Evolutionary conservation across 371 early-diverging fungal species (phyloP).

Genomic region (Phascolomyces articulosus): DNA sequence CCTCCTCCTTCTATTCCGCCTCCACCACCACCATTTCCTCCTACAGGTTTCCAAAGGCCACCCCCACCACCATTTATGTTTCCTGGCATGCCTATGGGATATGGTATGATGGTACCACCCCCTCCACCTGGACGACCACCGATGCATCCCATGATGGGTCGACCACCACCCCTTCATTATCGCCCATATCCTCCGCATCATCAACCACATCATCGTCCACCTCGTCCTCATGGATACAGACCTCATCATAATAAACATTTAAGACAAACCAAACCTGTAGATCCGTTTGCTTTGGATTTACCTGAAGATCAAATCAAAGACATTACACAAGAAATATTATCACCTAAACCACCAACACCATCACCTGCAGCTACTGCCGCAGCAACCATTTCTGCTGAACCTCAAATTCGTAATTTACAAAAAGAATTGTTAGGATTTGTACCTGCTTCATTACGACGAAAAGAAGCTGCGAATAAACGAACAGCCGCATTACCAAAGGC

Average conservation of each 20-base stretch:
- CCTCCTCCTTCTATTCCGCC: slow-evolving; percentile 14
- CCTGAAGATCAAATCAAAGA: neutral
- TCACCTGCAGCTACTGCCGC: slow-evolving; percentile 18
- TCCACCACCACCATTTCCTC: slow-evolving; percentile 8
- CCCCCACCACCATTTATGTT: neutral
- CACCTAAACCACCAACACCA: neutral
- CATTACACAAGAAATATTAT: neutral
- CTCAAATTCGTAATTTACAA: slow-evolving; percentile 65
- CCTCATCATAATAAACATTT: neutral
- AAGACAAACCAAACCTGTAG: neutral
- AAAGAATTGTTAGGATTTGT: slow-evolving; percentile 65
- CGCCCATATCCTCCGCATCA: neutral
- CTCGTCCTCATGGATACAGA: neutral
- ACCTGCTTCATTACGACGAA: slow-evolving; percentile 63
- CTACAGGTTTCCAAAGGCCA: neutral
- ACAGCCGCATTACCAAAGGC: slow-evolving; percentile 47
- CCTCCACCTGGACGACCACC: slow-evolving; percentile 13
- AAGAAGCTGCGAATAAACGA: slow-evolving; percentile 47
- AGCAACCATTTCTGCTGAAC: slow-evolving; percentile 64
- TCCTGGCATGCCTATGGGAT: slow-evolving; percentile 5
- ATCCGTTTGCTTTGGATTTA: no score
- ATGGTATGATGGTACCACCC: slow-evolving; percentile 8
- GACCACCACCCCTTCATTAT: slow-evolving; percentile 19
- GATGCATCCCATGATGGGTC: slow-evolving; percentile 12
- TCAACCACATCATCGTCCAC: neutral